These are phyloP conservation scores for Pyrus betulifolia DNA, from an alignment of 306 rosid species.

Conservation along the genomic window DNA sequence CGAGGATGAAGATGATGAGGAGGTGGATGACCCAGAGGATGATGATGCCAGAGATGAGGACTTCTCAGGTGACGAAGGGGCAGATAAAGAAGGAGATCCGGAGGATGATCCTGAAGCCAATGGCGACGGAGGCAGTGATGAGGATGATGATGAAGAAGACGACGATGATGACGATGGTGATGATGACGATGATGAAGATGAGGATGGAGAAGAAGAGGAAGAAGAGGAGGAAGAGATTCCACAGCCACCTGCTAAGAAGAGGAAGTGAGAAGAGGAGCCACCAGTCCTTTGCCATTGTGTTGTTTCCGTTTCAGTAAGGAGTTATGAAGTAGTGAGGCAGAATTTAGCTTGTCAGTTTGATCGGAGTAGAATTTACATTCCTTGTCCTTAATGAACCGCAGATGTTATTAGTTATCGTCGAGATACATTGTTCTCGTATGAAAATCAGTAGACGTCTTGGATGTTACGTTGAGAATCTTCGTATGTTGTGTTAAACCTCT, in stretches of 20 bases:
- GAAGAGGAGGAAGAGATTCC: conserved; percentile 50
- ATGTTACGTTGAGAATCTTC: background rate
- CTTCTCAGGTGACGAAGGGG: conserved; percentile 58
- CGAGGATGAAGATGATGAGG: conserved; percentile 35
- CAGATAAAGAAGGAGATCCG: conserved; percentile 49
- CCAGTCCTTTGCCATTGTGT: background rate
- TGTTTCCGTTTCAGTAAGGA: background rate
- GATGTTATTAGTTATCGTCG: background rate
- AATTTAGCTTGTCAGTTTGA: conserved; percentile 19
- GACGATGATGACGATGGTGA: conserved; percentile 1
- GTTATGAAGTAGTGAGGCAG: conserved; percentile 20
- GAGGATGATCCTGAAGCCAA: conserved; percentile 58
- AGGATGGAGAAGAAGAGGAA: conserved; percentile 25
- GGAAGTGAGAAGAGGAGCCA: conserved; percentile 46
- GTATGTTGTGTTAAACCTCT: background rate
- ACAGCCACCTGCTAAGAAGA: conserved; percentile 73
- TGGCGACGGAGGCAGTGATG: conserved; percentile 44
- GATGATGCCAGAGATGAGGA: conserved; percentile 58
- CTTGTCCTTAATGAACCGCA: conserved; percentile 10
- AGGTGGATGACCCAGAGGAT: conserved; percentile 27
- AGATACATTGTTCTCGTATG: background rate
- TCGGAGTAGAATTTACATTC: conserved; percentile 20
- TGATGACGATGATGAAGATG: conserved; percentile 1
- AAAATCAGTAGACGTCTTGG: conserved; percentile 1
- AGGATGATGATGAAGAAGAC: conserved; percentile 20